Conservation (phyloP, 140 eudicot species). For the Artemisia princeps region DNA sequence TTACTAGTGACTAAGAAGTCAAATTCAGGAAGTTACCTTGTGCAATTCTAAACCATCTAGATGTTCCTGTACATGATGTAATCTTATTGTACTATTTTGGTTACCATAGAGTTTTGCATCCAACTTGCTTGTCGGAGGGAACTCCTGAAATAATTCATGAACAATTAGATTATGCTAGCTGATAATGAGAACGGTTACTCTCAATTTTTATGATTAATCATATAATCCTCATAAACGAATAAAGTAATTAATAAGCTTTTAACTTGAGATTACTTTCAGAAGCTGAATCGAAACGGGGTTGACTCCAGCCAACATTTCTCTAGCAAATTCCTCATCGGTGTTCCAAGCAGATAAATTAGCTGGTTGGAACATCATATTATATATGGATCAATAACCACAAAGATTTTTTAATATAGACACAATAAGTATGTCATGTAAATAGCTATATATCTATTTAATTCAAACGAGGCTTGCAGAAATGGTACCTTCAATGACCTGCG, state of each 20-base stretch:
- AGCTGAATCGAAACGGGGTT: slow-evolving; percentile 59
- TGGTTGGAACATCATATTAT: slow-evolving; percentile 17
- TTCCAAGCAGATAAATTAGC: slow-evolving; percentile 68
- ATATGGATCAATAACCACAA: slow-evolving; percentile 1
- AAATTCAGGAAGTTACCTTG: slow-evolving; percentile 29
- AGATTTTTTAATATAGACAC: background rate
- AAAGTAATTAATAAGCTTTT: background rate
- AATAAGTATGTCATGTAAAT: background rate
- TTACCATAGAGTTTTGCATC: slow-evolving; percentile 46
- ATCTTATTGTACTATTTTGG: slow-evolving; percentile 44
- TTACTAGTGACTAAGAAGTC: background rate
- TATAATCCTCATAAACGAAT: background rate
- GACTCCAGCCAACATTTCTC: slow-evolving; percentile 88
- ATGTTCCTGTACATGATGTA: slow-evolving; percentile 35
- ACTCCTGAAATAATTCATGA: slow-evolving; percentile 36
- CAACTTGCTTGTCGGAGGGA: slow-evolving; percentile 57
- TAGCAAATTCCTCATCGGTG: slow-evolving; percentile 76
- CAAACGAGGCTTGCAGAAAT: background rate
- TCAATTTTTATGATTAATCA: background rate
- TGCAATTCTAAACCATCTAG: slow-evolving; percentile 41
- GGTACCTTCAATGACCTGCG: slow-evolving; percentile 52
- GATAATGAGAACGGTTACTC: background rate
- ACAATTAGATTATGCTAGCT: background rate
- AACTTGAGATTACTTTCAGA: slow-evolving; percentile 34
- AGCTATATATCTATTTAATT: background rate